A percentile compares a stretch with the other conserved stretches of the same genome.
Conservation (phyloP, 148 eudicot genomes). For the Mesembryanthemum crystallinum region DNA sequence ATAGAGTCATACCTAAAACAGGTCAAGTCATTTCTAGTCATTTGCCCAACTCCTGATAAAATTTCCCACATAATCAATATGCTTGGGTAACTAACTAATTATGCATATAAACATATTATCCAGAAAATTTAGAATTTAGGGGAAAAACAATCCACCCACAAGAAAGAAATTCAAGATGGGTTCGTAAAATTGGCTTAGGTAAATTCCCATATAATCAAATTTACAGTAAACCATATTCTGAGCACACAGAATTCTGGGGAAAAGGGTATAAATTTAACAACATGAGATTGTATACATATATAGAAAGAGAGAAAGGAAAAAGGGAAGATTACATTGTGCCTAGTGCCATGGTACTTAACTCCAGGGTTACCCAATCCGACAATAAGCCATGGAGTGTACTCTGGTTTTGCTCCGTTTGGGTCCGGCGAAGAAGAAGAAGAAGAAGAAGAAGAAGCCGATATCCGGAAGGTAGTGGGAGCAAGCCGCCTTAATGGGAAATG, state of each 20-base stretch:
- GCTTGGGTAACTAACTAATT: background rate
- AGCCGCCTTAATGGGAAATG: constrained; percentile 26
- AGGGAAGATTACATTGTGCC: constrained; percentile 64
- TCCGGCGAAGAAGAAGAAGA: constrained; percentile 34
- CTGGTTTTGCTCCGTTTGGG: constrained; percentile 45
- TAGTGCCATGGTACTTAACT: constrained; percentile 79
- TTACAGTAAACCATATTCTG: no score
- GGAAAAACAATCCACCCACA: no score
- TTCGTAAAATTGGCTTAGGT: background rate
- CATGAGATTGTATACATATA: no score
- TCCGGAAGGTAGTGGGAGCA: constrained; percentile 31
- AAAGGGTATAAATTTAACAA: background rate
- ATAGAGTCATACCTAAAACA: background rate
- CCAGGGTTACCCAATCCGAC: constrained; percentile 97
- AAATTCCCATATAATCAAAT: background rate
- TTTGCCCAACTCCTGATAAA: background rate
- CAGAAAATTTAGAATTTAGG: no score
- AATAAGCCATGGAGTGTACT: constrained; percentile 95
- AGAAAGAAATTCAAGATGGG: background rate
- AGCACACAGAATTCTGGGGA: background rate
- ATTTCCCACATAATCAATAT: background rate
- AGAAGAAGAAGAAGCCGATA: constrained; percentile 51
- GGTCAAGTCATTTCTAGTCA: background rate
- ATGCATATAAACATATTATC: background rate
- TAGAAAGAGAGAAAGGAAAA: background rate